Evolutionary conservation across 2,329 filamentous ascomycete species (phyloP).

Genomic region (Zasmidium cellare): DNA sequence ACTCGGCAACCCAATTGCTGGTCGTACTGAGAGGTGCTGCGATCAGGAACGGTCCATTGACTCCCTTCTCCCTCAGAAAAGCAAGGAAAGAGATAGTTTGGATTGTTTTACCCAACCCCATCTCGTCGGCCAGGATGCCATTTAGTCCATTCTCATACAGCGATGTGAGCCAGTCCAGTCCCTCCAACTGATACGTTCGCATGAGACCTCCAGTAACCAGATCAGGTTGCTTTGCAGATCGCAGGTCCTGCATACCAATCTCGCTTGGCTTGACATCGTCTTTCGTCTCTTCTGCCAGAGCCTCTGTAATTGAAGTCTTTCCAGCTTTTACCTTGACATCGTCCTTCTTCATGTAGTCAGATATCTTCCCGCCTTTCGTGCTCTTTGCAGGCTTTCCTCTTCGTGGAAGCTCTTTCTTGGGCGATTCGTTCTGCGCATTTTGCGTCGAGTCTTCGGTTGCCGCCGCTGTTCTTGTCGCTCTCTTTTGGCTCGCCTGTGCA

Average conservation of each 20-base stretch:
- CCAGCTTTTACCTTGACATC: constrained; percentile 56
- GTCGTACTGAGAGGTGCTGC: constrained; percentile 88
- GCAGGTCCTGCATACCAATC: constrained; percentile 66
- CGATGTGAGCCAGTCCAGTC: constrained; percentile 85
- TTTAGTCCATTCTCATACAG: constrained; percentile 88
- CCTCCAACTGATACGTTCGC: constrained; percentile 92
- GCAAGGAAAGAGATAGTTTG: constrained; percentile 88
- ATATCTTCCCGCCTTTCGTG: constrained; percentile 49
- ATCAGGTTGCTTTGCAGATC: constrained; percentile 81
- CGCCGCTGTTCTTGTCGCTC: constrained; percentile 43
- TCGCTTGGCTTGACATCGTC: constrained; percentile 61
- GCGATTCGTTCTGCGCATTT: constrained; percentile 17
- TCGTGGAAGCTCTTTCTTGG: constrained; percentile 25
- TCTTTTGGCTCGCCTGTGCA: constrained; percentile 47
- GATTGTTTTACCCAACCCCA: constrained; percentile 90
- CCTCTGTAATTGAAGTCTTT: constrained; percentile 56
- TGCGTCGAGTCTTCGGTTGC: constrained; percentile 26
- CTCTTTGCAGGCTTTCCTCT: constrained; percentile 39
- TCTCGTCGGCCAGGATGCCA: constrained; percentile 89
- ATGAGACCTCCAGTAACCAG: constrained; percentile 85
- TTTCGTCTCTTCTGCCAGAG: constrained; percentile 58
- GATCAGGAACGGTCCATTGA: constrained; percentile 87
- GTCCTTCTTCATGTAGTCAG: constrained; percentile 62
- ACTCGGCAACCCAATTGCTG: constrained; percentile 95
- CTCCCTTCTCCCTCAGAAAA: constrained; percentile 80